Conservation (phyloP, 176 grass and related monocot genomes). For the Miscanthus lutarioriparius region DNA sequence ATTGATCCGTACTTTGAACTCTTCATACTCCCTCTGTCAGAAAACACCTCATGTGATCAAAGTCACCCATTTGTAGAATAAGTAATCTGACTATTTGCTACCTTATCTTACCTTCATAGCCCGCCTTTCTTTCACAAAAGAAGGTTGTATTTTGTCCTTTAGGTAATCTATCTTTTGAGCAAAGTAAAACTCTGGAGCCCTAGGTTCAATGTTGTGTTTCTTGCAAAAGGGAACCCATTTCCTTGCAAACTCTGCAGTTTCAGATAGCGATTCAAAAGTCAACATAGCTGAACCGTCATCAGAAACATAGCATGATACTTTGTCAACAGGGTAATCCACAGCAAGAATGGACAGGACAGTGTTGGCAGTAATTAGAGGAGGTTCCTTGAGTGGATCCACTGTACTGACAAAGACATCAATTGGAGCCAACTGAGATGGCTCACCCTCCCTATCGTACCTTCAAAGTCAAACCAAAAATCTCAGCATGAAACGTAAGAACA, state of each 20-base stretch:
- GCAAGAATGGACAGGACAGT: constrained; percentile 88
- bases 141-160: constrained; percentile 90
- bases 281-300: constrained; percentile 96
- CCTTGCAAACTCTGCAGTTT: constrained; percentile 88
- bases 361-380: constrained; percentile 84
- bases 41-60: constrained; percentile 31
- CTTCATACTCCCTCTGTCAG: constrained; percentile 87
- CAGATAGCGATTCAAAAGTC: constrained; percentile 82
- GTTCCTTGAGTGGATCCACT: constrained; percentile 88
- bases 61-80: not conserved
- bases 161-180: constrained; percentile 97
- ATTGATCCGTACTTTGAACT: constrained; percentile 92
- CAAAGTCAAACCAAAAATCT: not conserved
- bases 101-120: constrained; percentile 79
- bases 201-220: constrained; percentile 82
- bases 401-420: constrained; percentile 95
- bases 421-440: constrained; percentile 79
- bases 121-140: constrained; percentile 91
- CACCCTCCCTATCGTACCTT: constrained; percentile 92
- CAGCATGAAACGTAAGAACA: not conserved
- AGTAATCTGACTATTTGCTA: constrained; percentile 21
- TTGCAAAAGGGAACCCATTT: constrained; percentile 99
- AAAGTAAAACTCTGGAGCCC: constrained; percentile 97
- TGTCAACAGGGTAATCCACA: constrained; percentile 91
- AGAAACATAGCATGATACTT: constrained; percentile 98